phyloP scores from a whole-genome alignment of 1,284 basidiomycete species.

The Trametes sp. region DNA sequence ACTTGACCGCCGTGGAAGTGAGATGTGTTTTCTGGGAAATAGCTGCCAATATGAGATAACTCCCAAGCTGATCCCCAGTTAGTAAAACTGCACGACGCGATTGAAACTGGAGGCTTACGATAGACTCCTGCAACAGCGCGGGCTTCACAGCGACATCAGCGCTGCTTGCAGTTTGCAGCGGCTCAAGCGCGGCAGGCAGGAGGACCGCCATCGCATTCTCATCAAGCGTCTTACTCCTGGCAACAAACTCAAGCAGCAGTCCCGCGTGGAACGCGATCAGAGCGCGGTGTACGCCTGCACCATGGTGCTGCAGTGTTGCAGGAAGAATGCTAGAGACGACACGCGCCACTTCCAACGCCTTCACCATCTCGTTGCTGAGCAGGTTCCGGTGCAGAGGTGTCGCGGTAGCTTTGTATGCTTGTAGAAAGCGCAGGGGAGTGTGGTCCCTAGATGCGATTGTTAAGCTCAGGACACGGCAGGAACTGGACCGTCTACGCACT shows the following conservation, averaged over 20 bases:
- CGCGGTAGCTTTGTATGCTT: slow-evolving; percentile 78
- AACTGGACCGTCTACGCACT: slow-evolving; percentile 54
- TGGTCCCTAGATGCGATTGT: slow-evolving; percentile 43
- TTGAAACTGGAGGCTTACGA: slow-evolving; percentile 50
- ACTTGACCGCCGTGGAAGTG: slow-evolving; percentile 60
- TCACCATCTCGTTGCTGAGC: slow-evolving; percentile 77
- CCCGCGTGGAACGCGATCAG: slow-evolving; percentile 89
- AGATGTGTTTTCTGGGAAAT: slow-evolving; percentile 71
- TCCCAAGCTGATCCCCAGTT: slow-evolving; percentile 62
- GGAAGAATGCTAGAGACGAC: slow-evolving; percentile 75
- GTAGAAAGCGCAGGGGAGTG: slow-evolving; percentile 72
- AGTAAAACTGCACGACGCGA: neutral
- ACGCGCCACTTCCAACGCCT: slow-evolving; percentile 74
- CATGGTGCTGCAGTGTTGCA: slow-evolving; percentile 55
- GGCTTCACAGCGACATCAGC: slow-evolving; percentile 28
- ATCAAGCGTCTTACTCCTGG: slow-evolving; percentile 59
- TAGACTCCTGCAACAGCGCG: slow-evolving; percentile 53
- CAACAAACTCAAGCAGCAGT: slow-evolving; percentile 82
- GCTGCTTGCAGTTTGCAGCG: slow-evolving; percentile 50
- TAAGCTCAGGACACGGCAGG: neutral
- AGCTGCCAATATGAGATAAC: slow-evolving; percentile 72
- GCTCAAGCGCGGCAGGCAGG: slow-evolving; percentile 66
- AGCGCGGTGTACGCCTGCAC: slow-evolving; percentile 67
- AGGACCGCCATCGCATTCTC: slow-evolving; percentile 70
- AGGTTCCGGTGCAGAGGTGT: slow-evolving; percentile 73